phyloP scores from a whole-genome alignment of 257 asterid species.

The Solanum dulcamara region DNA sequence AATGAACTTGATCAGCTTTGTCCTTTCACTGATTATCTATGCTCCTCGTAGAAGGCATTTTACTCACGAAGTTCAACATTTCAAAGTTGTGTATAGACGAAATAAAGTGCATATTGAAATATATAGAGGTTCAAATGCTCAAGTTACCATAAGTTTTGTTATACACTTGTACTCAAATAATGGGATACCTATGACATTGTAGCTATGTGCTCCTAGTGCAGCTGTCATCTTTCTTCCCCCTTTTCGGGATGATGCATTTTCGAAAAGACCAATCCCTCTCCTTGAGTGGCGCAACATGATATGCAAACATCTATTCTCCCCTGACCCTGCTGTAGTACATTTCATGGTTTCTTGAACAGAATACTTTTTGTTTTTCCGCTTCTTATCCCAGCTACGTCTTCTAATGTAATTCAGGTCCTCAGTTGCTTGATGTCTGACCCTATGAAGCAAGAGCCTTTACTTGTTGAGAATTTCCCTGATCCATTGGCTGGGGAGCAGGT shows the following conservation, averaged over 20 bases:
- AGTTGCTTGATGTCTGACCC: slow-evolving; percentile 71
- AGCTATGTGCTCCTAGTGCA: not conserved
- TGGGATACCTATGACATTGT: not conserved
- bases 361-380: not conserved
- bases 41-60: not conserved
- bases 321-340: not conserved
- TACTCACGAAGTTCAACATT: not conserved
- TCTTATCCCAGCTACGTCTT: slow-evolving; percentile 3
- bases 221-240: not conserved
- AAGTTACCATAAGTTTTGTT: not conserved
- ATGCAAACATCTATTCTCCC: not conserved
- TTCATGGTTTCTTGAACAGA: not conserved
- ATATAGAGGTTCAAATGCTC: not conserved
- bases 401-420: slow-evolving; percentile 46
- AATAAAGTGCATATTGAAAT: not conserved
- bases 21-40: not conserved
- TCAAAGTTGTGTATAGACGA: not conserved
- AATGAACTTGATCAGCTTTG: not conserved
- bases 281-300: not conserved
- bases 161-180: not conserved
- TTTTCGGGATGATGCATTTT: not conserved
- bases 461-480: slow-evolving; percentile 76
- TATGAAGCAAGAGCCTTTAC: slow-evolving; percentile 75
- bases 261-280: not conserved
- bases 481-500: slow-evolving; percentile 98